These are phyloP conservation scores for Erodium trifolium DNA, from an alignment of 441 rosid species.

Conservation along the genomic window DNA sequence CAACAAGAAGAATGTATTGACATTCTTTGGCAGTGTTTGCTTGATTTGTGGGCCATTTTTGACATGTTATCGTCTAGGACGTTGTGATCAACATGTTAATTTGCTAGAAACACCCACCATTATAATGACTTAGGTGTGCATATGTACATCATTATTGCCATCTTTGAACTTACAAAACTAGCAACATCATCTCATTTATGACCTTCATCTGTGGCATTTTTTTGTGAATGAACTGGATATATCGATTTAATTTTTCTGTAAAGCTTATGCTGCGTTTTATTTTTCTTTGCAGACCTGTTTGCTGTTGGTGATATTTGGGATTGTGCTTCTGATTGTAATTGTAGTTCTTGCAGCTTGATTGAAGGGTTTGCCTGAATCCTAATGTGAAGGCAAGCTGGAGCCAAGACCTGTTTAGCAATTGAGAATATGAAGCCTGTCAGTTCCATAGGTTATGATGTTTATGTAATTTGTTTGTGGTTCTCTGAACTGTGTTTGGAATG, in stretches of 20 bases:
- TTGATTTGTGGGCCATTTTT: not conserved
- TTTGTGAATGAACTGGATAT: not conserved
- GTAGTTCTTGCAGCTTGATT: conserved; percentile 55
- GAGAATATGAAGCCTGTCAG: too few relatives aligned
- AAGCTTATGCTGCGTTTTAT: not conserved
- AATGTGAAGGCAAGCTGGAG: not conserved
- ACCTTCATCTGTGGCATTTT: not conserved
- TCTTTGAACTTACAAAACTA: not conserved
- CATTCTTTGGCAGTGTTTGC: not conserved
- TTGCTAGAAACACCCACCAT: not conserved
- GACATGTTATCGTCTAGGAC: not conserved
- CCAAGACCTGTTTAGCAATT: too few relatives aligned
- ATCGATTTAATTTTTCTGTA: not conserved
- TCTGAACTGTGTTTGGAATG: not conserved
- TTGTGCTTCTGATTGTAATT: conserved; percentile 47
- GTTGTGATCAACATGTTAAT: not conserved
- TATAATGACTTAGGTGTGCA: not conserved
- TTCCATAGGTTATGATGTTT: too few relatives aligned
- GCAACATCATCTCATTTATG: not conserved
- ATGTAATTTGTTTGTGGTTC: not conserved
- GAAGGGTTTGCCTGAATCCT: not conserved
- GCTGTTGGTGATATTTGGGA: conserved; percentile 51
- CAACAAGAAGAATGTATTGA: not conserved
- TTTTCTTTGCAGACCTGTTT: conserved; percentile 56
- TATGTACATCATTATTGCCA: not conserved